Evolutionary conservation across 768 basidiomycete species (phyloP).

Genomic region (Leccinum incarnatum): DNA sequence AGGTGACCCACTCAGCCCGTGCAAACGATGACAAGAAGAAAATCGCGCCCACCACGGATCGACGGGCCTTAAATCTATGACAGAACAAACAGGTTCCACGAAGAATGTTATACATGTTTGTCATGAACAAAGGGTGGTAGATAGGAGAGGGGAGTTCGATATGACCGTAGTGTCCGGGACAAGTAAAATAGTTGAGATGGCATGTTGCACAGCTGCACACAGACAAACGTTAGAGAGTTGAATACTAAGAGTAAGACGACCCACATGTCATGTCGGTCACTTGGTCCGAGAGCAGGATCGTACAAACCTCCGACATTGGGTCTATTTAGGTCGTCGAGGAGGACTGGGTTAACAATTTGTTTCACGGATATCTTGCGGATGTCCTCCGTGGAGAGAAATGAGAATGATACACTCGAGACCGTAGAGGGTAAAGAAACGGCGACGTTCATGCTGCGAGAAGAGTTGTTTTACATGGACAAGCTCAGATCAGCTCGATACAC

Average conservation of each 20-base stretch:
- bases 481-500: slow-evolving; percentile 6
- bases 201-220: slow-evolving; percentile 85
- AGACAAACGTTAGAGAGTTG: slow-evolving; percentile 5
- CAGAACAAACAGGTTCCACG: slow-evolving; percentile 92
- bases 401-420: slow-evolving; percentile 85
- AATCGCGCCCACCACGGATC: slow-evolving; percentile 55
- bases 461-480: slow-evolving; percentile 1
- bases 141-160: slow-evolving; percentile 95
- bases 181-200: slow-evolving; percentile 86
- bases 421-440: slow-evolving; percentile 84
- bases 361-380: slow-evolving; percentile 95
- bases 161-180: slow-evolving; percentile 98
- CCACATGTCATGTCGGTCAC: slow-evolving; percentile 85
- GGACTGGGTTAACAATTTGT: slow-evolving; percentile 89
- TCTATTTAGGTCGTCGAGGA: slow-evolving; percentile 90
- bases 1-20: slow-evolving; percentile 10
- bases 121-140: slow-evolving; percentile 95
- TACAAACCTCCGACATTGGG: slow-evolving; percentile 93
- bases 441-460: slow-evolving; percentile 69
- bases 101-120: slow-evolving; percentile 82
- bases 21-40: slow-evolving; percentile 11
- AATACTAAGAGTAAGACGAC: slow-evolving; percentile 32
- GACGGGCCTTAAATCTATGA: slow-evolving; percentile 82
- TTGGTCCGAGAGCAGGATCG: slow-evolving; percentile 92
- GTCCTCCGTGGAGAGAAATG: slow-evolving; percentile 85